phyloP scores from a whole-genome alignment of 2,329 filamentous ascomycete species.

The Fusarium staphyleae region DNA sequence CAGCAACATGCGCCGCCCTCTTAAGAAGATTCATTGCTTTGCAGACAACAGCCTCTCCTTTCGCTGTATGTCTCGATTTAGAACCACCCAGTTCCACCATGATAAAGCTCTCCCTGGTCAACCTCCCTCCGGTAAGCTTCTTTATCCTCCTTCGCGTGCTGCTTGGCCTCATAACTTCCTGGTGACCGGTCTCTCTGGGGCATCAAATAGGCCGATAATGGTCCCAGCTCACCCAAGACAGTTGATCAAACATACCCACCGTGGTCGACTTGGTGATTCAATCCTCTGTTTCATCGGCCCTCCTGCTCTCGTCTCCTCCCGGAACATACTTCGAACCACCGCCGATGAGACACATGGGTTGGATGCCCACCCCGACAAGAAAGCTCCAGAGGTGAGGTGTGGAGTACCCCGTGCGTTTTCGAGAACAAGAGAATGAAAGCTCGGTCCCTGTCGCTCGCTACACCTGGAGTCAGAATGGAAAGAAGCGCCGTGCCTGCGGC shows the following conservation, averaged over 20 bases:
- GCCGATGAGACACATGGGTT: background rate
- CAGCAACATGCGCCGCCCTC: too few species aligned
- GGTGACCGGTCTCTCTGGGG: constrained; percentile 10
- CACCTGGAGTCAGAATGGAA: constrained; percentile 12
- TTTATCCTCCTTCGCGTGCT: constrained; percentile 1
- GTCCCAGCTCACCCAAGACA: constrained; percentile 9
- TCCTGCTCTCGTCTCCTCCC: constrained; percentile 11
- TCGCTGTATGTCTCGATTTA: background rate
- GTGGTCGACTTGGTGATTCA: constrained; percentile 14
- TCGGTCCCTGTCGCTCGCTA: background rate
- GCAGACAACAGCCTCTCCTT: background rate
- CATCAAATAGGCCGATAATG: constrained; percentile 2
- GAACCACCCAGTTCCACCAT: constrained; percentile 12
- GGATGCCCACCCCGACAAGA: background rate
- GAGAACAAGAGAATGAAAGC: constrained; percentile 17
- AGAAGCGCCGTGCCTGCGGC: constrained; percentile 25
- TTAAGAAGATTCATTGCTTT: too few species aligned
- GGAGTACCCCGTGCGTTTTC: constrained; percentile 2
- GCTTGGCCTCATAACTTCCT: background rate
- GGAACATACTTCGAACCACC: constrained; percentile 7
- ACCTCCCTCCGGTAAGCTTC: constrained; percentile 7
- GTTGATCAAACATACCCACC: constrained; percentile 27
- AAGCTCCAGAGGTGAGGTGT: background rate
- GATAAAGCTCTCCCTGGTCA: constrained; percentile 1
- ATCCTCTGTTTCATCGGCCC: constrained; percentile 32